Conservation (phyloP, 768 basidiomycete genomes). For the Asterophora parasitica region DNA sequence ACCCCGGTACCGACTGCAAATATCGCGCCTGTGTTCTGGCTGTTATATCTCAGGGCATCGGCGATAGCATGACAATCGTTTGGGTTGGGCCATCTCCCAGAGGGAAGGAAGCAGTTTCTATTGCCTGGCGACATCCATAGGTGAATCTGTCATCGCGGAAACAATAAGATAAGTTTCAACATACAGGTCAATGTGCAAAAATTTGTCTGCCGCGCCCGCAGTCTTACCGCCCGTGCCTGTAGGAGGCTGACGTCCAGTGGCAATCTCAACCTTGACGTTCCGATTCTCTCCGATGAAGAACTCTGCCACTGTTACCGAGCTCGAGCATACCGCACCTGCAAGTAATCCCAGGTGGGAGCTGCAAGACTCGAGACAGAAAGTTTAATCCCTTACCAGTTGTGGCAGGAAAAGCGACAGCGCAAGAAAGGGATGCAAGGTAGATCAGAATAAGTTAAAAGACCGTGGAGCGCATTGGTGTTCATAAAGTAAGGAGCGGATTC, state of each 20-base stretch:
- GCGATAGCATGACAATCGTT: slow-evolving; percentile 46
- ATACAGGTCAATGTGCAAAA: slow-evolving; percentile 40
- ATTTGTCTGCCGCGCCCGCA: slow-evolving; percentile 29
- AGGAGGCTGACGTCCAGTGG: slow-evolving; percentile 16
- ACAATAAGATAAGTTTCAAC: neutral
- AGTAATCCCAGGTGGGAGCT: neutral
- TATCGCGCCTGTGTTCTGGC: slow-evolving; percentile 36
- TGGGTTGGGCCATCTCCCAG: slow-evolving; percentile 44
- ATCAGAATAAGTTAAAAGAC: slow-evolving; percentile 2
- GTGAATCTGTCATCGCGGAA: no score
- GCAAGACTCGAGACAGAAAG: neutral
- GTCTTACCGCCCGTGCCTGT: slow-evolving; percentile 3
- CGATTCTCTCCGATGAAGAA: slow-evolving; percentile 36
- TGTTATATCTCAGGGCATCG: slow-evolving; percentile 42
- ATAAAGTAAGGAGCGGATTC: neutral
- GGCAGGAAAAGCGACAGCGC: slow-evolving; percentile 3
- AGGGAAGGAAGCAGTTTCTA: slow-evolving; percentile 41
- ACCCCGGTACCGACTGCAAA: slow-evolving; percentile 30
- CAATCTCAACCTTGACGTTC: slow-evolving; percentile 34
- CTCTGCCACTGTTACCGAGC: slow-evolving; percentile 22
- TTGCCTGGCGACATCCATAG: slow-evolving; percentile 21
- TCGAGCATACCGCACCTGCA: slow-evolving; percentile 17
- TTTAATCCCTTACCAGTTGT: neutral
- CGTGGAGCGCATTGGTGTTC: neutral
- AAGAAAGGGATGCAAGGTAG: neutral